These are phyloP conservation scores for Chaetomium strumarium DNA, from an alignment of 2,329 filamentous ascomycete genomes.

Conservation along the genomic window DNA sequence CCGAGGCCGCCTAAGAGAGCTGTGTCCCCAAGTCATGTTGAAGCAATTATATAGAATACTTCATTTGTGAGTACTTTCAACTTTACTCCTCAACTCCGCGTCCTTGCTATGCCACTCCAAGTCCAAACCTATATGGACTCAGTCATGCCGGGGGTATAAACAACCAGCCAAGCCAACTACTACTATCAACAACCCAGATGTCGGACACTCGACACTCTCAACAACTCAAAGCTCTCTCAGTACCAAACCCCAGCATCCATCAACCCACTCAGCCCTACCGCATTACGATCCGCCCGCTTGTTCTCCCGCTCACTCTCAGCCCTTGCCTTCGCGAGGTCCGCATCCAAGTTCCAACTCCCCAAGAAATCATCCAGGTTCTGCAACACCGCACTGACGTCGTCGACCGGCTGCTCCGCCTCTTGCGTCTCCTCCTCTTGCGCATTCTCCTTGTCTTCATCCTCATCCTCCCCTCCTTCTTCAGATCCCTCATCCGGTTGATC, in stretches of 20 bases:
- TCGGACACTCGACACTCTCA: no score
- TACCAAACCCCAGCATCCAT: slow-evolving; percentile 14
- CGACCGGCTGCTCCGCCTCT: slow-evolving; percentile 23
- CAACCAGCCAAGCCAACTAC: no score
- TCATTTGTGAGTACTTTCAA: no score
- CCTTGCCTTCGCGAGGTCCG: slow-evolving; percentile 30
- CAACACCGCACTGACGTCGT: slow-evolving; percentile 43
- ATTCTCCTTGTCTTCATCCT: slow-evolving; percentile 1
- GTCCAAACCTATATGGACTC: no score
- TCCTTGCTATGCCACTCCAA: no score
- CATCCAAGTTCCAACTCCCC: slow-evolving; percentile 31
- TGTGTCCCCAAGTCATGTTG: no score
- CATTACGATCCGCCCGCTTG: background rate
- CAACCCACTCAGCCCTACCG: background rate
- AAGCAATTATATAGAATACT: no score
- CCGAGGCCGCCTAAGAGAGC: no score
- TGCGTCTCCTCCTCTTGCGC: slow-evolving; percentile 4
- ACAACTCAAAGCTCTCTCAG: background rate
- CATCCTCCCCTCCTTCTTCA: slow-evolving; percentile 1
- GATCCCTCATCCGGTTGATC: slow-evolving; percentile 10
- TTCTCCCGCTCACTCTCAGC: background rate
- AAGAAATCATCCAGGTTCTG: slow-evolving; percentile 42
- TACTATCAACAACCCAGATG: no score
- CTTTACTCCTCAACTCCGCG: no score
- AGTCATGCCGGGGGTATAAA: no score